Conservation (phyloP, 805 yeast genomes). For the Hanseniaspora clermontiae region DNA sequence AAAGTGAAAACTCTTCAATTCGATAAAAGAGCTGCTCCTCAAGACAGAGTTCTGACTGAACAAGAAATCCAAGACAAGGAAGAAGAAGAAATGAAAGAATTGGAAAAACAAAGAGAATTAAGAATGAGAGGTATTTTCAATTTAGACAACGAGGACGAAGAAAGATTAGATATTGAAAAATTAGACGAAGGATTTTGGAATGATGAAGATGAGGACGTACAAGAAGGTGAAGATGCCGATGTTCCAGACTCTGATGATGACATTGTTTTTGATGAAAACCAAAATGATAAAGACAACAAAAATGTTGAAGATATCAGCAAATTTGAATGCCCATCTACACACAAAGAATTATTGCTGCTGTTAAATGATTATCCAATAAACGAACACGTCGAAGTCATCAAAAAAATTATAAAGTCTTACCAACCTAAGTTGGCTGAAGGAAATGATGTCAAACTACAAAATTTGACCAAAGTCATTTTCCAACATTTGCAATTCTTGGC, state of each 20-base stretch:
- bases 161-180: conserved; percentile 46
- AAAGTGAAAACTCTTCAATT: conserved; percentile 53
- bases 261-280: conserved; percentile 27
- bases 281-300: conserved; percentile 22
- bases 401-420: conserved; percentile 44
- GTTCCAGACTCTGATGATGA: conserved; percentile 17
- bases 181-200: conserved; percentile 60
- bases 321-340: conserved; percentile 39
- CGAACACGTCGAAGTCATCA: conserved; percentile 38
- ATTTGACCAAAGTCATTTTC: conserved; percentile 49
- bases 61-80: conserved; percentile 55
- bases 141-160: conserved; percentile 29
- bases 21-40: conserved; percentile 68
- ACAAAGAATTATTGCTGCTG: conserved; percentile 32
- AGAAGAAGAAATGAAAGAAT: conserved; percentile 43
- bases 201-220: conserved; percentile 34
- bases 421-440: conserved; percentile 74
- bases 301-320: conserved; percentile 16
- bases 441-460: conserved; percentile 60
- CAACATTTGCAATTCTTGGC: conserved; percentile 46
- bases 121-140: conserved; percentile 61
- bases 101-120: conserved; percentile 55
- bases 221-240: conserved; percentile 21
- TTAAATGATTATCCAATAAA: conserved; percentile 28
- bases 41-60: conserved; percentile 67